These are phyloP conservation scores for Botrytis squamosa DNA, from an alignment of 2,329 filamentous ascomycete genomes.

Conservation along the genomic window DNA sequence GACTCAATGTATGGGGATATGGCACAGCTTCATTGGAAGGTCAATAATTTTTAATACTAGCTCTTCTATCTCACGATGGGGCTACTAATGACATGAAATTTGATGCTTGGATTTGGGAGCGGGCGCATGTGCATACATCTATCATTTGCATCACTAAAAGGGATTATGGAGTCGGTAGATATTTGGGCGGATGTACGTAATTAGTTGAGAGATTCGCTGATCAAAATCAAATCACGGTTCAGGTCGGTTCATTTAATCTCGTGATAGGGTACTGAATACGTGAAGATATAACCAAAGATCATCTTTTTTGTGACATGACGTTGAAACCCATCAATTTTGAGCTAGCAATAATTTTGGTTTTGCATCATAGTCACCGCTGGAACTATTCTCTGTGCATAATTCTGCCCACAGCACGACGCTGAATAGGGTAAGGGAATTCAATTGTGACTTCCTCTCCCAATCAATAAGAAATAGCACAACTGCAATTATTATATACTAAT, in stretches of 20 bases:
- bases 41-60: background rate
- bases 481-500: background rate
- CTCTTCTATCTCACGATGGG: background rate
- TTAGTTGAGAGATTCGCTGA: background rate
- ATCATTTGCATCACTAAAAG: background rate
- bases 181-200: background rate
- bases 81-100: background rate
- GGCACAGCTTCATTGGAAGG: background rate
- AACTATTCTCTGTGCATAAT: fast-evolving
- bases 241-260: background rate
- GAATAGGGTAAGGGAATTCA: background rate
- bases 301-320: background rate
- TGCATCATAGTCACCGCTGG: background rate
- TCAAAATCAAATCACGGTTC: background rate
- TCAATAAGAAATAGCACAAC: background rate
- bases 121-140: background rate
- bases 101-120: background rate
- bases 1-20: background rate
- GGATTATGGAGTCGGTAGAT: too few species aligned
- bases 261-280: background rate
- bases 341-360: background rate
- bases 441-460: background rate
- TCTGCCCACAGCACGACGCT: background rate
- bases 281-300: background rate
- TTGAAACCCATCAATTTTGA: background rate